A percentile compares a stretch with the other conserved stretches of the same genome.
phyloP scores from a whole-genome alignment of 2,329 filamentous ascomycete species.

The Xylaria sp. region DNA sequence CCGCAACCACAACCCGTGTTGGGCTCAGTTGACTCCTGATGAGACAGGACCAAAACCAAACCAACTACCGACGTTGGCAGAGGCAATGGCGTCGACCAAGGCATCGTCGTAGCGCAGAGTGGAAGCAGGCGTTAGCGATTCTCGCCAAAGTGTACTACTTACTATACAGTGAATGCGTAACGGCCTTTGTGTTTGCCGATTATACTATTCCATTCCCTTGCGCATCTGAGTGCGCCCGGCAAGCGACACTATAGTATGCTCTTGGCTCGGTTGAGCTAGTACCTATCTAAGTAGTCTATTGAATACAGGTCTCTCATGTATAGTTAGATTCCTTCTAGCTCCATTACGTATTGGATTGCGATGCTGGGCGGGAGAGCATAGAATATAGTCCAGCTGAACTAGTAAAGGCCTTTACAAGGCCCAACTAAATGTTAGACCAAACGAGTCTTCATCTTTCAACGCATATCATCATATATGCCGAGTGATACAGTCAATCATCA shows the following conservation, averaged over 20 bases:
- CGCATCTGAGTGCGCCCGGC: constrained; percentile 3
- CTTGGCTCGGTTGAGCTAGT: constrained; percentile 32
- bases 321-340: too few species aligned
- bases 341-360: too few species aligned
- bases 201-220: background rate
- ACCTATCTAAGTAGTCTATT: constrained; percentile 46
- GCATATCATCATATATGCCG: too few species aligned
- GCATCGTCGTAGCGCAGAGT: background rate
- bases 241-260: constrained; percentile 1
- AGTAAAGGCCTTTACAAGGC: too few species aligned
- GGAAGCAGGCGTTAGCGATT: background rate
- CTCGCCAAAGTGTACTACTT: background rate
- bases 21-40: background rate
- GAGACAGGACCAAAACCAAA: background rate
- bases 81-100: background rate
- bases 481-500: too few species aligned
- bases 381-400: too few species aligned
- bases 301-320: background rate
- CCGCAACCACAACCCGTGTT: constrained; percentile 1
- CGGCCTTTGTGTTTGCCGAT: constrained; percentile 9
- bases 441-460: too few species aligned
- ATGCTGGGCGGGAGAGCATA: too few species aligned
- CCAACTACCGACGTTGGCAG: background rate
- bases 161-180: background rate
- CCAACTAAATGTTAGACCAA: too few species aligned